Conservation (phyloP, 2,329 filamentous ascomycete species). For the Penicillium sp. region DNA sequence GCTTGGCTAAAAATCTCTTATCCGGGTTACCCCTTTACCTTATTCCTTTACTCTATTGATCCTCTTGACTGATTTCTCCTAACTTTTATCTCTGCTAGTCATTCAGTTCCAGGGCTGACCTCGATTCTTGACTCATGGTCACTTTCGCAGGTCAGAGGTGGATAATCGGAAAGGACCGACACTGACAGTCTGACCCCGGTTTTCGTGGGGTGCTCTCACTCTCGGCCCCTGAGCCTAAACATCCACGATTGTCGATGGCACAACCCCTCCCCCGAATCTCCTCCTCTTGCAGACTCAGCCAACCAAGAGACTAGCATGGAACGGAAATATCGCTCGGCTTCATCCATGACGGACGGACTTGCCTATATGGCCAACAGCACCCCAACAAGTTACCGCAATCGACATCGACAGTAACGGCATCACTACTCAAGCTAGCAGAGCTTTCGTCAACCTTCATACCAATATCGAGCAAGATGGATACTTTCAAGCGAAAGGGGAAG, state of each 20-base stretch:
- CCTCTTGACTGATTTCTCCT: no score
- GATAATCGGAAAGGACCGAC: no score
- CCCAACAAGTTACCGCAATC: background rate
- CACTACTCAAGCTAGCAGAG: background rate
- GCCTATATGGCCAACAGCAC: background rate
- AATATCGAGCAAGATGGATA: slow-evolving; percentile 1
- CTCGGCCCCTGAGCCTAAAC: no score
- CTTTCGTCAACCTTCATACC: background rate
- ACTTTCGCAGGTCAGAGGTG: no score
- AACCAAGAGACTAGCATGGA: slow-evolving; percentile 2
- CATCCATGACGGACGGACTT: slow-evolving; percentile 1
- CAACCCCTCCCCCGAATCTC: background rate
- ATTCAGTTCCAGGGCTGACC: no score
- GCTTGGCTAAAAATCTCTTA: no score
- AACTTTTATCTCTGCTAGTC: no score
- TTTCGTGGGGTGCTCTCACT: no score
- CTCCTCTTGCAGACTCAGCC: background rate
- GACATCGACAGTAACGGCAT: slow-evolving; percentile 4
- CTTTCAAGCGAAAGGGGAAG: slow-evolving; percentile 5
- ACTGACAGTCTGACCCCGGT: no score
- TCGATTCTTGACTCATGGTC: background rate
- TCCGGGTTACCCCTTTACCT: no score
- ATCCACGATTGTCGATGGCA: no score
- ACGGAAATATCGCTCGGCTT: background rate
- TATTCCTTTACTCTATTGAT: background rate